A percentile compares a stretch with the other conserved stretches of the same genome.
phyloP scores from a whole-genome alignment of 306 rosid species.

The Glycine soja region DNA sequence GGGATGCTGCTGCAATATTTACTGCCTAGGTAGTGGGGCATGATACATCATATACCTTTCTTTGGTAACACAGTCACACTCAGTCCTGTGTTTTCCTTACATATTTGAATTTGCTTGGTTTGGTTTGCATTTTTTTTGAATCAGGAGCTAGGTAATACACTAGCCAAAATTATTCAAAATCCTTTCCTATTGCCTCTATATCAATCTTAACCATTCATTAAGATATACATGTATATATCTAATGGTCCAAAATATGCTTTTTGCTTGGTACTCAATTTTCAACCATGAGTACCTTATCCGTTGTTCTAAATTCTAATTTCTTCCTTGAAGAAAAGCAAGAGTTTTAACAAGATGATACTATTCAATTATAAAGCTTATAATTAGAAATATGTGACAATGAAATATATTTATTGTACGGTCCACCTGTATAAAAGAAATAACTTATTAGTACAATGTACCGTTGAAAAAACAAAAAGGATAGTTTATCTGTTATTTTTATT shows the following conservation, averaged over 20 bases:
- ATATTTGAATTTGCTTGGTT: background rate
- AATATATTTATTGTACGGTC: no score
- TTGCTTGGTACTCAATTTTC: background rate
- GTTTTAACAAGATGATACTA: background rate
- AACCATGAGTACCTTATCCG: background rate
- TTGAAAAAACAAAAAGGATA: no score
- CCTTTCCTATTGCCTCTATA: no score
- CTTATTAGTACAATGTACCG: no score
- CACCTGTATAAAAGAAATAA: no score
- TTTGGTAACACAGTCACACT: conserved; percentile 12
- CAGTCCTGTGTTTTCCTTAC: background rate
- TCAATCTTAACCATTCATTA: background rate
- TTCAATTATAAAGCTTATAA: no score
- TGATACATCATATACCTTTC: background rate
- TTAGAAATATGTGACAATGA: no score
- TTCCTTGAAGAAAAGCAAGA: background rate
- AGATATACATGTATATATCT: background rate
- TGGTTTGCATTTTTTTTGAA: background rate
- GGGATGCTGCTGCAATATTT: conserved; percentile 32
- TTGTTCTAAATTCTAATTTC: background rate
- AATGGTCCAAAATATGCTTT: background rate
- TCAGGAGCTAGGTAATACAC: background rate
- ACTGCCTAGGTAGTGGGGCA: conserved; percentile 34
- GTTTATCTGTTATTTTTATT: no score
- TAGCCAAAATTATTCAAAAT: background rate